Conservation (phyloP, 2,329 filamentous ascomycete genomes). For the Neonectria magnoliae region DNA sequence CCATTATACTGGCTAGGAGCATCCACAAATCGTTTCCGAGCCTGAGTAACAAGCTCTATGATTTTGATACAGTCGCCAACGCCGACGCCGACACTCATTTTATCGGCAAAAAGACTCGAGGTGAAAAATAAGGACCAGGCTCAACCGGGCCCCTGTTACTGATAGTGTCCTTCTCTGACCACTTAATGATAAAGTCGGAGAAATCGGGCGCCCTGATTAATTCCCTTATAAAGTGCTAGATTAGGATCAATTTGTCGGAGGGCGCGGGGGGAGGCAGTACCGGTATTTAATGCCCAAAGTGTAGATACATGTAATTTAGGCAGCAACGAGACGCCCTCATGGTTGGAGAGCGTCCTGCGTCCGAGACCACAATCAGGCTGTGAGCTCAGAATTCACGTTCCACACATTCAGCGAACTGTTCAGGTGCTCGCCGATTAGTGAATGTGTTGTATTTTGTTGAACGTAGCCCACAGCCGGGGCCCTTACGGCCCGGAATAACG, state of each 20-base stretch:
- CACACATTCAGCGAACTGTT: too few relatives aligned
- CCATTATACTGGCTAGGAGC: neutral
- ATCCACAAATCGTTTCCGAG: neutral
- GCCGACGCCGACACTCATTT: conserved; percentile 2
- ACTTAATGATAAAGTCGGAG: neutral
- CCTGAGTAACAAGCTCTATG: neutral
- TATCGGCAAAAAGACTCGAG: neutral
- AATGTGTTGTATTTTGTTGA: too few relatives aligned
- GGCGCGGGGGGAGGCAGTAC: neutral
- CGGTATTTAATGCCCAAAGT: neutral
- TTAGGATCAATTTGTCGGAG: neutral
- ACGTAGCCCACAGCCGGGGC: too few relatives aligned
- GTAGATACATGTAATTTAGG: neutral
- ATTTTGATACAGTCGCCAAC: neutral
- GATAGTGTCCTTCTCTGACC: neutral
- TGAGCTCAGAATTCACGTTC: too few relatives aligned
- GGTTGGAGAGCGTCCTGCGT: neutral
- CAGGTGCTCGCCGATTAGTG: too few relatives aligned
- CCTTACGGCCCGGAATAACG: too few relatives aligned
- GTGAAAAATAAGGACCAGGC: neutral
- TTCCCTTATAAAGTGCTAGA: neutral
- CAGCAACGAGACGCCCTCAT: neutral
- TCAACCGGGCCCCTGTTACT: neutral
- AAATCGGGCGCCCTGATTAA: neutral
- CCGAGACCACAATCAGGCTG: too few relatives aligned